Evolutionary conservation across 2,329 filamentous ascomycete genomes (phyloP).

Genomic region (Stagonosporopsis chrysanthemi): DNA sequence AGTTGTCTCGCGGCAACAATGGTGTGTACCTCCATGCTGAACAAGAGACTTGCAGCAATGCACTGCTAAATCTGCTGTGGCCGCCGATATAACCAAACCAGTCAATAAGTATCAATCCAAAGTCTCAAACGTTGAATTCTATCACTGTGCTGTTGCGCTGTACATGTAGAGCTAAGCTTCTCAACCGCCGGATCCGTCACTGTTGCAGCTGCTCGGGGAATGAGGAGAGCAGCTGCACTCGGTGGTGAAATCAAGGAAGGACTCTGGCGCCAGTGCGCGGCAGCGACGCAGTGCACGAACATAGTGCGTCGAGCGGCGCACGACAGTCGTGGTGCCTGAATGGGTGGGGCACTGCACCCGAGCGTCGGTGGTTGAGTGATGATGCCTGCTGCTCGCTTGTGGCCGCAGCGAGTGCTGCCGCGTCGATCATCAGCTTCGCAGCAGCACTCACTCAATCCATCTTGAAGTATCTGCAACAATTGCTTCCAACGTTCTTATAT

Average conservation of each 20-base stretch:
- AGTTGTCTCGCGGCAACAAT: not conserved
- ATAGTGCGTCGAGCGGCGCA: constrained; percentile 7
- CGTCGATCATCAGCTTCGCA: not conserved
- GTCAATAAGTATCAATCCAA: not conserved
- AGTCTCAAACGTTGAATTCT: not conserved
- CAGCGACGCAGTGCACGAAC: constrained; percentile 4
- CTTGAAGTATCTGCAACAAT: not conserved
- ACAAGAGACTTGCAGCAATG: constrained; percentile 1
- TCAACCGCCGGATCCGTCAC: constrained; percentile 12
- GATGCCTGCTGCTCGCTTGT: constrained; percentile 15
- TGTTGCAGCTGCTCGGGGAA: constrained; percentile 11
- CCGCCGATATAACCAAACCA: constrained; percentile 4
- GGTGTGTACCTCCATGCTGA: constrained; percentile 13
- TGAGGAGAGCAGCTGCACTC: constrained; percentile 18
- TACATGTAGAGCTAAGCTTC: constrained; percentile 7
- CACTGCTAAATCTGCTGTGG: constrained; percentile 6
- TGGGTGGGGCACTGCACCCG: constrained; percentile 1
- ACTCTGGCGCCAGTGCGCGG: constrained; percentile 2
- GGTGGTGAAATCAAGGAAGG: not conserved
- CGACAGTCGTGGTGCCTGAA: constrained; percentile 7
- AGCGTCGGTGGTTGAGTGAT: constrained; percentile 2
- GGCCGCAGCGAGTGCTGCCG: constrained; percentile 1
- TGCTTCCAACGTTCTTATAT: not conserved
- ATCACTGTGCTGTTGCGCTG: constrained; percentile 11
- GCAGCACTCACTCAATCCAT: not conserved